These are phyloP conservation scores for Plasmodium vivax DNA, from an alignment of 169 alveolate species.

Conservation along the genomic window DNA sequence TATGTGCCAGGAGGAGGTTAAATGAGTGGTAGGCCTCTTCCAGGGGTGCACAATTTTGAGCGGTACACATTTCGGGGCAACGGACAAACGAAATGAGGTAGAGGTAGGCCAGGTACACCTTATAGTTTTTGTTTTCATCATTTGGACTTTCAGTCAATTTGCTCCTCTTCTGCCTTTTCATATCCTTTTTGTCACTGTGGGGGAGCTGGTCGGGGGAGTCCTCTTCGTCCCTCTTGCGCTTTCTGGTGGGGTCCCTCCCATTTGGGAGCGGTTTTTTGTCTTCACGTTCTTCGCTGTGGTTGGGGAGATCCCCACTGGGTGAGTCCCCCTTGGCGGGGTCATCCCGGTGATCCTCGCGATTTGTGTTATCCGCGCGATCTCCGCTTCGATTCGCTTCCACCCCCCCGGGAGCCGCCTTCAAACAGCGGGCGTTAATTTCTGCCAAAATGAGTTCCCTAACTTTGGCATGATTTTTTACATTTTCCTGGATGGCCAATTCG, in stretches of 20 bases:
- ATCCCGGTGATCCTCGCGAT: background rate
- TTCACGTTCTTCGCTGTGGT: background rate
- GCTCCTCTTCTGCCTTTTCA: background rate
- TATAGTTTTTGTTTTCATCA: slow-evolving; percentile 8
- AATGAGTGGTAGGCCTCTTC: slow-evolving; percentile 48
- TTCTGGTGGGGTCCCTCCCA: background rate
- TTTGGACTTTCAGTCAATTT: background rate
- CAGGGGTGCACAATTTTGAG: background rate
- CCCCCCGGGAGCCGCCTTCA: background rate
- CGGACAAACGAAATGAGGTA: slow-evolving; percentile 24
- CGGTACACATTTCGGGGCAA: slow-evolving; percentile 36
- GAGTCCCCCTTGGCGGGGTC: background rate
- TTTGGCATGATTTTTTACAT: slow-evolving; percentile 29
- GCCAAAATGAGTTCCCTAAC: slow-evolving; percentile 1
- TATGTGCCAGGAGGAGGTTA: slow-evolving; percentile 5
- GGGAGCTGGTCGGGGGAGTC: background rate
- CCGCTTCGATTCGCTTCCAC: background rate
- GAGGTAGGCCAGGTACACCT: slow-evolving; percentile 12
- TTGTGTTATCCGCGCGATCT: background rate
- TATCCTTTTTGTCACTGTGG: background rate
- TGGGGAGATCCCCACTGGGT: background rate
- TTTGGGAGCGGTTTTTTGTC: background rate
- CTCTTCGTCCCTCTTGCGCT: slow-evolving; percentile 13
- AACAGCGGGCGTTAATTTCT: background rate
- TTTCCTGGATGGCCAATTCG: slow-evolving; percentile 15